Base-by-base conservation (phyloP, 768 basidiomycete genomes). In the Mycena rebaudengoi region DNA sequence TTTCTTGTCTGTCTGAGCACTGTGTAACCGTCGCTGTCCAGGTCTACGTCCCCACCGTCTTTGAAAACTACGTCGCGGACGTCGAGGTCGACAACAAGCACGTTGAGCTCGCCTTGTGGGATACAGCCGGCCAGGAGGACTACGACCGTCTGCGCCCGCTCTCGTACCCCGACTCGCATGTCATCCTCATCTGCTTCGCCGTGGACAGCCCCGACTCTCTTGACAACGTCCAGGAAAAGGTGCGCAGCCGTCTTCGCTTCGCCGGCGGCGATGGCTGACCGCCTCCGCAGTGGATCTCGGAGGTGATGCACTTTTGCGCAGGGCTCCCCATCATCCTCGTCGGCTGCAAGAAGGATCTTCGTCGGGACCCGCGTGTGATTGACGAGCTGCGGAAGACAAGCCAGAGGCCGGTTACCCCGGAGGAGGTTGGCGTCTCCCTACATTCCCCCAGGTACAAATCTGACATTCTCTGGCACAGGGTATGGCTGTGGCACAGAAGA, bases 201-300 rank as follows among this genome's bases (percentile, higher is more conserved):
- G 90, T 99, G 70, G 98, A 99, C 84, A 95, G 93, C 53, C 96
- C 96, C 32, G 96, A 98, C 78, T 98, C 96, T 49, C 85, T 99
- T 68, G 98, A 98, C 81, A 99, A 99, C 88, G 98, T 99, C 29
- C 96, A 98, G 85, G 98, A 99, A 85, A 99, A 99, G 93, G 98
- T 93, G 40, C 62, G 88, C 46, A 5, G 35, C n/a, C 83, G 41
- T 11, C 44, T 32, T 35, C 26, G 32, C 13, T 62, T 43, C 33
- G 49, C 21, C 35, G 26, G 48, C 28, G 39, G 39, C 52, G 23
- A 50, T 45, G 21, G 25, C 40, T 52, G 55, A 60, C 35, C 29
- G 48, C 64, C 25, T 37, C 49, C 69, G 21, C 70, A 98, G 96
- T 99, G 97, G 97, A 97, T 98, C 73, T 94, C 95, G 37, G 97